Evolutionary conservation across 768 basidiomycete genomes (phyloP), one percentile per base, ranked within the genome.

Genomic region (Mycena olivaceomarginata): DNA sequence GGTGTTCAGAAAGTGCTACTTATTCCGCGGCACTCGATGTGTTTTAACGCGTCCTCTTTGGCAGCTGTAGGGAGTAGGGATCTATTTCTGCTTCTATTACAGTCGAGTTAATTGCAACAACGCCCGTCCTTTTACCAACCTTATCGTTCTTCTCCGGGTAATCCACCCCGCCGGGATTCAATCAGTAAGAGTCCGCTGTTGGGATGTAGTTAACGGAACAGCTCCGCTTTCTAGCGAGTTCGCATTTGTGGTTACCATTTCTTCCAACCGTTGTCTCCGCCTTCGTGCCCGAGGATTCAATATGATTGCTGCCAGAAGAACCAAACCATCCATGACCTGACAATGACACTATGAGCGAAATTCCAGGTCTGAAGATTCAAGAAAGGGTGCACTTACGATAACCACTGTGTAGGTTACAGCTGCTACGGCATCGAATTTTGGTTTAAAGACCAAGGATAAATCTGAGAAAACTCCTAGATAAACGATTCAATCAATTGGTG

Each of bases 391-490:
- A 12, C 90, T 74, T 75, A 94, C 93, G 31, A 93, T 84, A 20
- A 96, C 94, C 12, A 92, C 82, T n/a, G 89, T 86, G 81, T 95
- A 96, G 0, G 91, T 87, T 39, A 93, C 85, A 5, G 90, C 90
- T 3, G 94, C 94, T 39, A 94, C 85, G n/a, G 88, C 83, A 81
- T 96, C 94, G 75, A 96, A 92, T 9, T 90, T 81, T 5, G 85
- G 82, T 77, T 93, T 92, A 85, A 95, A 95, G 45, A 86, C 89
- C 25, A 96, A 87, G 39, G 93, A 94, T 9, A 95, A 85, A 75
- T 91, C 88, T 68, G 91, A 94, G 84, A 95, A 95, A 2, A 96
- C 84, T 11, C 91, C 94, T 51, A 94, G 94, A 18, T 91, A 81
- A 70, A 31, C 31, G 81, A 25, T 20, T 62, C 16, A 51, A 41